These are phyloP conservation scores for Rosa rugosa DNA, from an alignment of 306 rosid genomes.

Conservation along the genomic window DNA sequence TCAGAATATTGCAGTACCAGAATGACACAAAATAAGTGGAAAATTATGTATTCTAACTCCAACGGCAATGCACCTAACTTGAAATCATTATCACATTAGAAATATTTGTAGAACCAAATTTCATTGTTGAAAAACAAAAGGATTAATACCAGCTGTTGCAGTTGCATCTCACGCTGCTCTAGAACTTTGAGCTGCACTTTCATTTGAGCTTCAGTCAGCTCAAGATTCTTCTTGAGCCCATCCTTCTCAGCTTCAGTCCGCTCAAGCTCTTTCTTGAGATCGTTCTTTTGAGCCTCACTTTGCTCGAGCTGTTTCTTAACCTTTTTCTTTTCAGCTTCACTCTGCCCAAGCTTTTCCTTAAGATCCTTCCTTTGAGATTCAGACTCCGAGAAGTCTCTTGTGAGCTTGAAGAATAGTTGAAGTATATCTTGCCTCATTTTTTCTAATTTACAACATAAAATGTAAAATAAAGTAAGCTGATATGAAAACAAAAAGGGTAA, in stretches of 20 bases:
- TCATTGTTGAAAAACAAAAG: too few species aligned
- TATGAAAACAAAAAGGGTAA: too few species aligned
- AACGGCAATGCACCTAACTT: background rate
- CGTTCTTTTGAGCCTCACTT: background rate
- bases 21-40: too few species aligned
- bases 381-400: background rate
- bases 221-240: background rate
- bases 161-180: slow-evolving; percentile 42
- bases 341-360: background rate
- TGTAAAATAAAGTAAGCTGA: background rate
- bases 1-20: background rate
- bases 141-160: slow-evolving; percentile 43
- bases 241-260: background rate
- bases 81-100: background rate
- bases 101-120: slow-evolving; percentile 1
- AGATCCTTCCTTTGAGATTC: background rate
- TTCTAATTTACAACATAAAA: background rate
- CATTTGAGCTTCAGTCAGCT: background rate
- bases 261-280: background rate
- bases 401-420: background rate
- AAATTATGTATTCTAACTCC: background rate
- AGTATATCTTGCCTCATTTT: background rate
- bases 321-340: background rate
- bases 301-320: background rate
- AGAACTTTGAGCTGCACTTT: background rate